Conservation (phyloP, 2,329 filamentous ascomycete species). For the Cyphellophora europaea region DNA sequence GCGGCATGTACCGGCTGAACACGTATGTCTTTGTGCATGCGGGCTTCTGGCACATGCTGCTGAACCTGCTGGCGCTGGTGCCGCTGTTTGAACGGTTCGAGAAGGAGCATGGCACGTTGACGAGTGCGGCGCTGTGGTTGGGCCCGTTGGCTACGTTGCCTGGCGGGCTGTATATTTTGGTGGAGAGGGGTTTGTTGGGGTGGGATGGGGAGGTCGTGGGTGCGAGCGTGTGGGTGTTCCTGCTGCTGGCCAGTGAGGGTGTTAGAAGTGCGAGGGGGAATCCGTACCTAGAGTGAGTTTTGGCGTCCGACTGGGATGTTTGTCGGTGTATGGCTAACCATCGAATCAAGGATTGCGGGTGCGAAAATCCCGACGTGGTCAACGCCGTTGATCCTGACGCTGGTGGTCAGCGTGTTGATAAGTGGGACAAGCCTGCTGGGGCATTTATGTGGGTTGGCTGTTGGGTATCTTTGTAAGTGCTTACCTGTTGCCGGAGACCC, state of each 20-base stretch:
- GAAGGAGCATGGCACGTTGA: constrained; percentile 80
- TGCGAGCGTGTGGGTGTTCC: constrained; percentile 86
- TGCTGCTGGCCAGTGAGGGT: constrained; percentile 74
- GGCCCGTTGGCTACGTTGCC: constrained; percentile 78
- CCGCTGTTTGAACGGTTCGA: constrained; percentile 94
- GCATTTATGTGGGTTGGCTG: constrained; percentile 70
- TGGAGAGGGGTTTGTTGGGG: constrained; percentile 65
- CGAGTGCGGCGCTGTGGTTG: constrained; percentile 76
- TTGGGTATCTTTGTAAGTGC: constrained; percentile 75
- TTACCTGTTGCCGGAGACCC: neutral
- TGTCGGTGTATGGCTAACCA: constrained; percentile 5
- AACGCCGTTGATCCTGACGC: constrained; percentile 66
- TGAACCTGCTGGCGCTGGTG: constrained; percentile 71
- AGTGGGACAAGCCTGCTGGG: constrained; percentile 77
- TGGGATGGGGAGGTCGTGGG: constrained; percentile 69
- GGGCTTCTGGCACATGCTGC: constrained; percentile 67
- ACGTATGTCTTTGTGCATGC: constrained; percentile 83
- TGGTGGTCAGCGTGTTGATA: constrained; percentile 67
- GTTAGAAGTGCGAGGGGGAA: constrained; percentile 77
- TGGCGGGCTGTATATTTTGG: constrained; percentile 66
- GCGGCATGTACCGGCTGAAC: constrained; percentile 89
- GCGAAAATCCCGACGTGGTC: constrained; percentile 84
- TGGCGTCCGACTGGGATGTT: neutral
- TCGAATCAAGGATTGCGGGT: constrained; percentile 47
- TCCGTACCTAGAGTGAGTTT: constrained; percentile 58